These are phyloP conservation scores for Didymosphaeria variabile DNA, from an alignment of 2,329 filamentous ascomycete species.

Conservation along the genomic window DNA sequence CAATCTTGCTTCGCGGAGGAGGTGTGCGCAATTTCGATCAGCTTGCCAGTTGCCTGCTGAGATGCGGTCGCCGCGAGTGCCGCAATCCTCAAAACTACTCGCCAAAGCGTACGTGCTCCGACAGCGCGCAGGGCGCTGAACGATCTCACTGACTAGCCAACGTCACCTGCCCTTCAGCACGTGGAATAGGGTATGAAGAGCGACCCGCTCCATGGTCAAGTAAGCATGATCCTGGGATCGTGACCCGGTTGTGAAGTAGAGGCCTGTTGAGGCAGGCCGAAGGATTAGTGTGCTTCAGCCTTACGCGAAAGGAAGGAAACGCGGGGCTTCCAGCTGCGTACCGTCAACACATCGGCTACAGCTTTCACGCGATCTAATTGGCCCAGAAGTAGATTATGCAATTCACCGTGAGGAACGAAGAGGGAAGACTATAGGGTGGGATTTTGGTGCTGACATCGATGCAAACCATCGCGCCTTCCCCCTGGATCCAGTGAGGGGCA, in stretches of 20 bases:
- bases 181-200: conserved; percentile 5
- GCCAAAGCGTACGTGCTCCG: conserved; percentile 4
- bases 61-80: not conserved
- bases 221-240: not conserved
- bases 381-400: not conserved
- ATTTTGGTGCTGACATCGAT: not conserved
- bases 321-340: conserved; percentile 1
- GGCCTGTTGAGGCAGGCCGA: not conserved
- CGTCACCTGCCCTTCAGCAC: not conserved
- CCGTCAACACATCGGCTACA: not conserved
- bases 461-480: conserved; percentile 4
- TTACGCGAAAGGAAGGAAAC: not conserved
- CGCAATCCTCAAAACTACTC: conserved; percentile 5
- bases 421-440: not conserved
- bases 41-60: not conserved
- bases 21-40: not conserved
- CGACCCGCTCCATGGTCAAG: conserved; percentile 7
- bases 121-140: not conserved
- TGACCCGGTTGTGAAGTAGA: not conserved
- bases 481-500: conserved; percentile 9
- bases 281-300: not conserved
- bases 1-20: not conserved
- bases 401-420: not conserved
- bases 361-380: not conserved
- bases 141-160: conserved; percentile 5